Evolutionary conservation across 2,329 filamentous ascomycete species (phyloP), one percentile per base, ranked within the genome.

Genomic region (Colletotrichum tofieldiae): DNA sequence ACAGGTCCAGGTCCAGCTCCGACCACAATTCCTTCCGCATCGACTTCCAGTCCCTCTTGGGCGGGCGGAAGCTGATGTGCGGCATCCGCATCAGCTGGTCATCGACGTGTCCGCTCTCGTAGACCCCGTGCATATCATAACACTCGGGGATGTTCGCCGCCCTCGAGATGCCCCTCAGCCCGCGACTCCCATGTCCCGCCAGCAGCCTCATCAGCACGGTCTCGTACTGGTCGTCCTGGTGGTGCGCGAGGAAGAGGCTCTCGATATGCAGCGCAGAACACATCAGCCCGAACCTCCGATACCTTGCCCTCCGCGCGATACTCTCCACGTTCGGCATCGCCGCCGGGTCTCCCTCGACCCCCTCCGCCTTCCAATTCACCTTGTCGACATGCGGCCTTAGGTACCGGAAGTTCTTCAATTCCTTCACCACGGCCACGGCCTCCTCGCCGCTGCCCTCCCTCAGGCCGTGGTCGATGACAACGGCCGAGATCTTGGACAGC

Each of bases 201-300:
- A 92, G 82, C 45, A 98, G 81, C 52, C 96, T 89, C 91, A 95
- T 93, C 60, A 98, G 82, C 5, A 97, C 87, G 0, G 95, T 98
- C 83, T 99, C 96, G 67, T 95, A 93, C 78, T 96, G 94, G 77
- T 99, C 96, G 77, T 98, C 95, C 73, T 89, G 86, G 79, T 99
- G 96, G 79, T 99, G 96, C 5, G 92, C 96, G 37, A 97, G 84
- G 49, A 98, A 87, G 1, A 98, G 80, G 26, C 89, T 89, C 5
- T 81, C 82, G 5, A 93, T 88, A 0, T 83, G 79, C 7, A 83
- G 76, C 1, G 83, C 79, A 20, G 81, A 81, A 79, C 93, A 95
- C 9, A 87, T 86, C 18, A 76, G 79, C 0, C 93, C 95, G 1
- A 98, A 81, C 0, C 86, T 84, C 73, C 90, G 92, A 81, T 95